Evolutionary conservation across 805 yeast species (phyloP).

Genomic region (Zygosaccharomyces bailii): DNA sequence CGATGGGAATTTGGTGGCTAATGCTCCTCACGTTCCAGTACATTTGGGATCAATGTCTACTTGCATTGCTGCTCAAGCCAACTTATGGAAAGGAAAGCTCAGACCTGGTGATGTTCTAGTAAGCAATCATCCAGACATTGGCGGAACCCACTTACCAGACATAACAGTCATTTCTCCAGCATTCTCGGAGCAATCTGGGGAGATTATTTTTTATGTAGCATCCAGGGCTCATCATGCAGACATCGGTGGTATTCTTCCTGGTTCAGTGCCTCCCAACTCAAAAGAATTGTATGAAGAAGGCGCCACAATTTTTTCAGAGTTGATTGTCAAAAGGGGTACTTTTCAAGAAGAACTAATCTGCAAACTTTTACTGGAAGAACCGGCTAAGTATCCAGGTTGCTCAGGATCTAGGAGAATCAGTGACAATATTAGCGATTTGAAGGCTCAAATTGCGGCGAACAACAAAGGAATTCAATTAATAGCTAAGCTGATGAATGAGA

Average conservation of each 20-base stretch:
- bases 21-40: slow-evolving; percentile 85
- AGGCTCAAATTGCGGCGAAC: slow-evolving; percentile 86
- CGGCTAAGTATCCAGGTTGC: slow-evolving; percentile 79
- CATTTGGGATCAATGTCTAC: slow-evolving; percentile 85
- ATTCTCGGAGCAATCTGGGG: slow-evolving; percentile 47
- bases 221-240: slow-evolving; percentile 95
- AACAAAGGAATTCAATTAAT: slow-evolving; percentile 74
- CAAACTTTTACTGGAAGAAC: slow-evolving; percentile 60
- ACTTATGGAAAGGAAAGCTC: slow-evolving; percentile 61
- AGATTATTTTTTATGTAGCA: slow-evolving; percentile 80
- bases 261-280: slow-evolving; percentile 94
- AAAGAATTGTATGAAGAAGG: slow-evolving; percentile 86
- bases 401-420: slow-evolving; percentile 80
- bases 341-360: slow-evolving; percentile 72
- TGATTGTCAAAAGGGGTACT: slow-evolving; percentile 65
- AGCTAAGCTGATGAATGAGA: slow-evolving; percentile 56
- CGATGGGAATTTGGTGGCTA: slow-evolving; percentile 73
- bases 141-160: slow-evolving; percentile 84
- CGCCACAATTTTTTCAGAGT: slow-evolving; percentile 75
- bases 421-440: slow-evolving; percentile 79
- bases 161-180: slow-evolving; percentile 92
- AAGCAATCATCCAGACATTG: slow-evolving; percentile 75
- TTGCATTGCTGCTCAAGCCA: slow-evolving; percentile 64
- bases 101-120: slow-evolving; percentile 70
- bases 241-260: slow-evolving; percentile 90